Evolutionary conservation across 2,329 filamentous ascomycete genomes (phyloP).

Genomic region (Colletotrichum endophyticum): DNA sequence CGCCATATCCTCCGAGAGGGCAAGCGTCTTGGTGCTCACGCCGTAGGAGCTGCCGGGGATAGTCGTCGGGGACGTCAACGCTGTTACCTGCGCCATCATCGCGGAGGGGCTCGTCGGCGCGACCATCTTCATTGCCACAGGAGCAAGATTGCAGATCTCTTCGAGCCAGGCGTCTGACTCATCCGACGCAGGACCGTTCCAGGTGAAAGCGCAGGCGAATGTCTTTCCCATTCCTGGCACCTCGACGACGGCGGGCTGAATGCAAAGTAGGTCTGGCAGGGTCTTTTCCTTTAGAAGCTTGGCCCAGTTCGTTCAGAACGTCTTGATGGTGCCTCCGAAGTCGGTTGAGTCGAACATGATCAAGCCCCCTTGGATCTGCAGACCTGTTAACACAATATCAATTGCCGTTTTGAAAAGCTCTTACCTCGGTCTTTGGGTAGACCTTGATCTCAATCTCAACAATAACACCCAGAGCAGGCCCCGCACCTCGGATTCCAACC

Average conservation of each 20-base stretch:
- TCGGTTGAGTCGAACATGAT: constrained; percentile 36
- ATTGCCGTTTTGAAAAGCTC: background rate
- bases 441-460: constrained; percentile 43
- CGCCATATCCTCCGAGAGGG: constrained; percentile 28
- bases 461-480: constrained; percentile 42
- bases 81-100: constrained; percentile 21
- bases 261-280: constrained; percentile 23
- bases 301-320: constrained; percentile 22
- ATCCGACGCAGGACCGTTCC: constrained; percentile 35
- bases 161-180: constrained; percentile 31
- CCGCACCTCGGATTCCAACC: constrained; percentile 41
- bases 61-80: constrained; percentile 25
- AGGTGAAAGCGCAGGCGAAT: constrained; percentile 31
- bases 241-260: constrained; percentile 33
- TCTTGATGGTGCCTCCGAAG: constrained; percentile 25
- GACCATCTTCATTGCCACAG: constrained; percentile 31
- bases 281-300: constrained; percentile 18
- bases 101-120: constrained; percentile 23
- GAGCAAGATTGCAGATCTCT: constrained; percentile 30
- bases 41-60: constrained; percentile 26
- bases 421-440: constrained; percentile 37
- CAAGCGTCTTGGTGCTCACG: constrained; percentile 16
- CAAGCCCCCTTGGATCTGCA: constrained; percentile 23
- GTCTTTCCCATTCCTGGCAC: constrained; percentile 31
- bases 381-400: constrained; percentile 23